Evolutionary conservation across 345 rosid species (phyloP).

Genomic region (Populus nigra): DNA sequence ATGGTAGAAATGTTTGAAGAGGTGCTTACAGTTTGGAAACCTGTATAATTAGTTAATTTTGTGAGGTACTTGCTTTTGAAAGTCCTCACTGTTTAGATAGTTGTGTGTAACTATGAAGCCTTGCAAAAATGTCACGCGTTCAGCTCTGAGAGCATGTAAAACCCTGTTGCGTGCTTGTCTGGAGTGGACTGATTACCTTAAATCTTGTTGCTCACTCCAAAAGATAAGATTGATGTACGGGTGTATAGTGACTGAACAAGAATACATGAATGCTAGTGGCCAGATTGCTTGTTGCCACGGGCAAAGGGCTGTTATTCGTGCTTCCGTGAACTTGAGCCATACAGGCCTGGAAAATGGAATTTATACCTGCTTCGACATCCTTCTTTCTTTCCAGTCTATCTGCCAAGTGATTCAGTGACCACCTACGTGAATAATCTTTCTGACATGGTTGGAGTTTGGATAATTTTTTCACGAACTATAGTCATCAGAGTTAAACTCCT

Average conservation of each 20-base stretch:
- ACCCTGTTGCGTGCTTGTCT: not conserved
- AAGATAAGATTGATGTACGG: not conserved
- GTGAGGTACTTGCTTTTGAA: not conserved
- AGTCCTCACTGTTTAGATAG: not conserved
- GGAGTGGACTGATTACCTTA: not conserved
- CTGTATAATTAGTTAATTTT: slow-evolving; percentile 24
- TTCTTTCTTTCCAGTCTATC: too few species aligned
- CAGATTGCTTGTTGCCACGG: not conserved
- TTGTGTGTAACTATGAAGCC: not conserved
- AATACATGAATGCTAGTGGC: too few species aligned
- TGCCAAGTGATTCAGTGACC: too few species aligned
- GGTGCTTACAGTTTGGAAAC: slow-evolving; percentile 79
- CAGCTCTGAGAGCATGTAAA: not conserved
- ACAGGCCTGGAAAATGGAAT: slow-evolving; percentile 27
- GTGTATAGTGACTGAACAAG: not conserved
- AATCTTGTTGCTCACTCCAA: not conserved
- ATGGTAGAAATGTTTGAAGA: slow-evolving; percentile 91
- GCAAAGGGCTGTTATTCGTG: slow-evolving; percentile 54
- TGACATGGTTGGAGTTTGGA: too few species aligned
- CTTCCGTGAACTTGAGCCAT: slow-evolving; percentile 52
- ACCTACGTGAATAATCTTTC: too few species aligned
- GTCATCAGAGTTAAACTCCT: too few species aligned
- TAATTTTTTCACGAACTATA: too few species aligned
- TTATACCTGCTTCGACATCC: not conserved
- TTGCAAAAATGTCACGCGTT: not conserved